These are phyloP conservation scores for Favolaschia claudopus DNA, from an alignment of 768 basidiomycete genomes.

Conservation along the genomic window DNA sequence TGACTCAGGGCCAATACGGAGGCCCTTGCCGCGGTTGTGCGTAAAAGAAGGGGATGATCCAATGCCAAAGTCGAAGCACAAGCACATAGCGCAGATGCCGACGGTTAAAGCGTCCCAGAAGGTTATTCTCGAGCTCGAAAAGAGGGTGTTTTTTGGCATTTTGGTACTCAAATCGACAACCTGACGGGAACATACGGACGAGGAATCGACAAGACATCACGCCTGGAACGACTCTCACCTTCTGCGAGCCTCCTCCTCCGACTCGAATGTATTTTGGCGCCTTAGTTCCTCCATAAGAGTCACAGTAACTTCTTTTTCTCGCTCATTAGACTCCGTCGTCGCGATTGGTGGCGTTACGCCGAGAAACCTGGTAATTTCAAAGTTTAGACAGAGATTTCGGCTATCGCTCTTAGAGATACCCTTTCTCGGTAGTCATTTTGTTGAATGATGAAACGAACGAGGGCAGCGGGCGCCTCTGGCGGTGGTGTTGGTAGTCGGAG, in stretches of 20 bases:
- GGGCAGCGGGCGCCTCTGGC: conserved; percentile 5
- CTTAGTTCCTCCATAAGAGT: conserved; percentile 92
- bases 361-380: conserved; percentile 58
- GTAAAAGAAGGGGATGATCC: neutral
- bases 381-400: conserved; percentile 8
- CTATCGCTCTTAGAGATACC: conserved; percentile 33
- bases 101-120: conserved; percentile 1
- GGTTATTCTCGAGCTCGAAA: conserved; percentile 2
- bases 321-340: conserved; percentile 71
- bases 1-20: neutral
- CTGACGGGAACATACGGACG: conserved; percentile 3
- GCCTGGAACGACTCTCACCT: conserved; percentile 63
- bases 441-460: conserved; percentile 1
- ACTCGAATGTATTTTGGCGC: conserved; percentile 88
- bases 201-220: neutral
- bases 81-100: conserved; percentile 11
- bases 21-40: conserved; percentile 7
- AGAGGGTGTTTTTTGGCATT: conserved; percentile 4
- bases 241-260: conserved; percentile 84
- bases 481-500: neutral
- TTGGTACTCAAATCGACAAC: conserved; percentile 13
- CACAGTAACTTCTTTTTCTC: conserved; percentile 83
- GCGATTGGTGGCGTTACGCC: conserved; percentile 91
- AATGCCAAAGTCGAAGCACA: neutral
- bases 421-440: conserved; percentile 51